Conservation (phyloP, 179 eudicot species). For the Vitellaria paradoxa region DNA sequence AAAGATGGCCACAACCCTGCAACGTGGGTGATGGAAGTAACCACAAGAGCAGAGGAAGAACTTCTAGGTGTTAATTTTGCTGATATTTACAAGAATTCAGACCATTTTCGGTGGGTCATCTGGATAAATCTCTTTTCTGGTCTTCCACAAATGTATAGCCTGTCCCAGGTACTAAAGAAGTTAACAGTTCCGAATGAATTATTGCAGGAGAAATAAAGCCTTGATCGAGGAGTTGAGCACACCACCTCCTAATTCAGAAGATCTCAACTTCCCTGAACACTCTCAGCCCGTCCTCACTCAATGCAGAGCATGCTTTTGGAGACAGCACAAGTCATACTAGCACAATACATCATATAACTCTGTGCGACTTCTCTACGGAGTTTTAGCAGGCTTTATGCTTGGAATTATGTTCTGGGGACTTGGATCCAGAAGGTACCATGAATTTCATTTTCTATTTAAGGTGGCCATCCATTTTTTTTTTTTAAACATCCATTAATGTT, state of each 20-base stretch:
- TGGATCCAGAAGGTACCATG: constrained; percentile 46
- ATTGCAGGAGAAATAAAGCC: constrained; percentile 65
- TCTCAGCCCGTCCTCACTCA: constrained; percentile 51
- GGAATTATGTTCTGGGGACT: constrained; percentile 74
- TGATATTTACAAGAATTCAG: constrained; percentile 49
- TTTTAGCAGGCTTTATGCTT: constrained; percentile 39
- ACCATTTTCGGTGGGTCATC: constrained; percentile 39
- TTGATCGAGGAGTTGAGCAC: constrained; percentile 45
- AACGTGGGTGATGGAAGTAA: constrained; percentile 78
- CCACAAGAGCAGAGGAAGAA: constrained; percentile 50
- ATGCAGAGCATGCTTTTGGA: constrained; percentile 68
- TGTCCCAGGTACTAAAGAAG: not conserved
- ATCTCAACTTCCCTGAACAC: constrained; percentile 50
- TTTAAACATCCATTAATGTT: too few species aligned
- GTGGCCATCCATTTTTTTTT: constrained; percentile 1
- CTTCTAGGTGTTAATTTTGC: constrained; percentile 58
- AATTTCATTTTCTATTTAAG: not conserved
- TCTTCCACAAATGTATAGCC: not conserved
- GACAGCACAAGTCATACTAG: constrained; percentile 71
- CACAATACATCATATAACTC: constrained; percentile 60
- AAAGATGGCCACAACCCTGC: constrained; percentile 72
- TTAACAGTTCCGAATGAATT: not conserved
- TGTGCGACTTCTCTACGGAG: constrained; percentile 45
- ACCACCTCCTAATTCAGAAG: constrained; percentile 53
- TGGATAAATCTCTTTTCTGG: not conserved